phyloP scores from a whole-genome alignment of 2,329 filamentous ascomycete species.

The Fusarium vanettenii region DNA sequence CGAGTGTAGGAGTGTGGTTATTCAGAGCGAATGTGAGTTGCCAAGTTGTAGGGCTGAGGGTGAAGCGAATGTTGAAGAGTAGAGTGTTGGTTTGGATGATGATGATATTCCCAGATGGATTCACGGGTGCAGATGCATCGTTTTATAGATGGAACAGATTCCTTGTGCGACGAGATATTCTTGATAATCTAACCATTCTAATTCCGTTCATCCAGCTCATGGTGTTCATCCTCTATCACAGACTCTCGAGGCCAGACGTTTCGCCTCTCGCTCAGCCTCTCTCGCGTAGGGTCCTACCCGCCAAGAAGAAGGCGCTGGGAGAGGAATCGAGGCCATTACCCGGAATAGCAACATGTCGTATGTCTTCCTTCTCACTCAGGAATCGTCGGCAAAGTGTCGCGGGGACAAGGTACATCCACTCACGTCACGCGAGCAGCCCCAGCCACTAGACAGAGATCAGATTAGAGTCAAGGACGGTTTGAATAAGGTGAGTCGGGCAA shows the following conservation, averaged over 20 bases:
- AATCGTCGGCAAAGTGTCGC: not conserved
- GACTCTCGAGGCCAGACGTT: not conserved
- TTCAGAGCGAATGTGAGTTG: constrained; percentile 14
- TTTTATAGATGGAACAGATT: constrained; percentile 15
- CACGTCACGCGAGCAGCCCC: constrained; percentile 17
- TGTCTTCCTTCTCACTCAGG: constrained; percentile 1
- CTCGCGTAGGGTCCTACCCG: constrained; percentile 1
- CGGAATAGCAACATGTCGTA: constrained; percentile 41
- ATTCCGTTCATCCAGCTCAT: not conserved
- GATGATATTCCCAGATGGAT: not conserved
- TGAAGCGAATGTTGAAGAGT: constrained; percentile 29
- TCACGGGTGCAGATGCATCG: not conserved
- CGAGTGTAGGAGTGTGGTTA: not conserved
- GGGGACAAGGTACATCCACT: not conserved
- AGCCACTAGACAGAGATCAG: constrained; percentile 14
- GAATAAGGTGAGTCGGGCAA: not conserved
- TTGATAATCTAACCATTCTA: not conserved
- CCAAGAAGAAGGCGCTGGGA: constrained; percentile 2
- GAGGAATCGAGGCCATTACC: not conserved
- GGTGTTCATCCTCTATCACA: not conserved
- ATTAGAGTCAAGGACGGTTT: not conserved
- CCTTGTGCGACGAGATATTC: not conserved
- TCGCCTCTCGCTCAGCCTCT: constrained; percentile 24
- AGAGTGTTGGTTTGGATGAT: not conserved
- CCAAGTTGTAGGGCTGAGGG: not conserved